These are phyloP conservation scores for Aspergillus ustus DNA, from an alignment of 2,329 filamentous ascomycete genomes.

Conservation along the genomic window DNA sequence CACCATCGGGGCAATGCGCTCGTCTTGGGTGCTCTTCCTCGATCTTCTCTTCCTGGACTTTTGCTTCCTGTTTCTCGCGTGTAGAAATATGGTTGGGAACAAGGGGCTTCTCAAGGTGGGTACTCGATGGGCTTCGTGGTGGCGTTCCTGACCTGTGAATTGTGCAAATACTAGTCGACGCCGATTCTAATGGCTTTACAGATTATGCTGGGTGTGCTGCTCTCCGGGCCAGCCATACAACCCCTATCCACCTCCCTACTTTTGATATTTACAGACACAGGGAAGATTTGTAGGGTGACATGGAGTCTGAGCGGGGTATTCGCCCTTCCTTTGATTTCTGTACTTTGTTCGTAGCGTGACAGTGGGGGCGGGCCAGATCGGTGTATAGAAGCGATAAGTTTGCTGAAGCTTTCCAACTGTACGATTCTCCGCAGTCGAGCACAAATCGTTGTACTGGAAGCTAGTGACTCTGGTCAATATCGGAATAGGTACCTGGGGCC, in stretches of 20 bases:
- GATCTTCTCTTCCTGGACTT: background rate
- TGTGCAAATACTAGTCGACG: too few species aligned
- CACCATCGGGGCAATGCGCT: background rate
- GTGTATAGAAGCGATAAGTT: too few species aligned
- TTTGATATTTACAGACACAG: background rate
- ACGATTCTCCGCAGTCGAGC: too few species aligned
- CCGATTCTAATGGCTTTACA: background rate
- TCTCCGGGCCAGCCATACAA: background rate
- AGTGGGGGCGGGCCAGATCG: too few species aligned
- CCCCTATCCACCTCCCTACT: background rate
- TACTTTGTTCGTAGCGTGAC: too few species aligned
- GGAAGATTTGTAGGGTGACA: too few species aligned
- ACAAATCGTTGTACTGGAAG: too few species aligned
- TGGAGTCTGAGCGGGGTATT: too few species aligned
- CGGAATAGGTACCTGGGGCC: too few species aligned
- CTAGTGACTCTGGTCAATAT: too few species aligned
- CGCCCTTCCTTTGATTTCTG: too few species aligned
- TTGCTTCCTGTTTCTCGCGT: background rate
- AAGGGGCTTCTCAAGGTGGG: background rate
- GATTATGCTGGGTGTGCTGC: background rate
- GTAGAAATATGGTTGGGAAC: background rate
- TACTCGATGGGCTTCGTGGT: background rate
- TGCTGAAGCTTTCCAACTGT: too few species aligned
- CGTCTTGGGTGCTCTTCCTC: background rate
- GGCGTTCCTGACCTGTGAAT: background rate